Percentiles rank a stretch among this genome's conserved stretches.
Evolutionary conservation across 2,329 filamentous ascomycete species (phyloP).

Genomic region (Aspergillus proliferans): DNA sequence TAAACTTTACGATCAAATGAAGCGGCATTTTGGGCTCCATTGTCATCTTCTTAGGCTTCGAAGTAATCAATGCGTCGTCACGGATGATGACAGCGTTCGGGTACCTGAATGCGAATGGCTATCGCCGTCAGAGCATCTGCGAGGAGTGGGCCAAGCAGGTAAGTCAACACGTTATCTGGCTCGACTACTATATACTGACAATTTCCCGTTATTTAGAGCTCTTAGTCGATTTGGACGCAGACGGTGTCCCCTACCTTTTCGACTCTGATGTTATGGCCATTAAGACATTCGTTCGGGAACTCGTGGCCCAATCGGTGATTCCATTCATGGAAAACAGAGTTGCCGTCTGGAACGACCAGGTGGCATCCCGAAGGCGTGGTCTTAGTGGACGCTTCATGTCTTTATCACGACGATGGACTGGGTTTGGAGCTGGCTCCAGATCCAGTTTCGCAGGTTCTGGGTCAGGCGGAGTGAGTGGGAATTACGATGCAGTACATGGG

Average conservation of each 20-base stretch:
- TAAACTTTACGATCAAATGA: slow-evolving; percentile 95
- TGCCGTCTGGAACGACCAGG: slow-evolving; percentile 93
- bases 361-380: slow-evolving; percentile 81
- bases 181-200: neutral
- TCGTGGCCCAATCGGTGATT: slow-evolving; percentile 89
- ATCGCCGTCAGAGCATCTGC: slow-evolving; percentile 68
- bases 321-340: slow-evolving; percentile 94
- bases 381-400: slow-evolving; percentile 91
- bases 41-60: slow-evolving; percentile 85
- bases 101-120: slow-evolving; percentile 83
- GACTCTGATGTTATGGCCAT: slow-evolving; percentile 88
- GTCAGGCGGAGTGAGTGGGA: slow-evolving; percentile 43
- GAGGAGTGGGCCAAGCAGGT: slow-evolving; percentile 47
- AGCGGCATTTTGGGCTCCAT: slow-evolving; percentile 91
- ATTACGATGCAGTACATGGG: slow-evolving; percentile 70
- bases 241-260: slow-evolving; percentile 68
- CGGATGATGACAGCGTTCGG: slow-evolving; percentile 82
- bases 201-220: slow-evolving; percentile 22
- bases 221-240: slow-evolving; percentile 58
- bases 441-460: slow-evolving; percentile 47
- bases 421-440: slow-evolving; percentile 65
- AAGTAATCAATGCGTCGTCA: slow-evolving; percentile 76
- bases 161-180: neutral
- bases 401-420: slow-evolving; percentile 81
- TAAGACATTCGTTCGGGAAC: slow-evolving; percentile 82